phyloP scores from a whole-genome alignment of 805 yeast species.

The Wickerhamiella siamensis region DNA sequence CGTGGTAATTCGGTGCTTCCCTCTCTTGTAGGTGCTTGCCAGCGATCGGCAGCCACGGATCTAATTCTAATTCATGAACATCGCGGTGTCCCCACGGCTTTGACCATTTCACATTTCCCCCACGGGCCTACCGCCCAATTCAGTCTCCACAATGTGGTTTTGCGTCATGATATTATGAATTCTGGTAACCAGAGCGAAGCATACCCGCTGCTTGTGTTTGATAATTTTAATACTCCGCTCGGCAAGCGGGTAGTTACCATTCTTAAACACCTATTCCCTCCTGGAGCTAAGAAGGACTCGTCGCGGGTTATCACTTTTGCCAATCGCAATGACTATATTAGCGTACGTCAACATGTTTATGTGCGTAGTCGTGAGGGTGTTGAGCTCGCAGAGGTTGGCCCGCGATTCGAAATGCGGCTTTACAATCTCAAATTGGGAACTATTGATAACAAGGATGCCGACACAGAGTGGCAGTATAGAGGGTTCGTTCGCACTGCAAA shows the following conservation, averaged over 20 bases:
- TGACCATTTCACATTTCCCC: conserved; percentile 89
- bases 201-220: conserved; percentile 87
- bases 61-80: conserved; percentile 83
- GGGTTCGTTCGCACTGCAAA: conserved; percentile 91
- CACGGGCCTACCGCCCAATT: conserved; percentile 96
- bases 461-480: conserved; percentile 91
- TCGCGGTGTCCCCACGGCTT: conserved; percentile 92
- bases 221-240: conserved; percentile 65
- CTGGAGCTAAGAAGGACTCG: conserved; percentile 85
- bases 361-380: conserved; percentile 78
- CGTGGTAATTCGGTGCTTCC: conserved; percentile 88
- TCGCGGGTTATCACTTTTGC: conserved; percentile 88
- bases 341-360: conserved; percentile 90
- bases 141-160: conserved; percentile 83
- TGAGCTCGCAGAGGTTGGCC: conserved; percentile 92
- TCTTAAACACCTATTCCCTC: conserved; percentile 83
- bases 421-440: conserved; percentile 83
- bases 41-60: conserved; percentile 69
- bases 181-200: conserved; percentile 83
- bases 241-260: conserved; percentile 73
- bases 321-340: conserved; percentile 79
- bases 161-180: conserved; percentile 81
- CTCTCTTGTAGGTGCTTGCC: conserved; percentile 69
- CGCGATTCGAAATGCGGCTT: conserved; percentile 93
- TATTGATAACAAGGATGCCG: conserved; percentile 89